These are phyloP conservation scores for Psilocybe sp. DNA, from an alignment of 768 basidiomycete genomes.

Conservation along the genomic window DNA sequence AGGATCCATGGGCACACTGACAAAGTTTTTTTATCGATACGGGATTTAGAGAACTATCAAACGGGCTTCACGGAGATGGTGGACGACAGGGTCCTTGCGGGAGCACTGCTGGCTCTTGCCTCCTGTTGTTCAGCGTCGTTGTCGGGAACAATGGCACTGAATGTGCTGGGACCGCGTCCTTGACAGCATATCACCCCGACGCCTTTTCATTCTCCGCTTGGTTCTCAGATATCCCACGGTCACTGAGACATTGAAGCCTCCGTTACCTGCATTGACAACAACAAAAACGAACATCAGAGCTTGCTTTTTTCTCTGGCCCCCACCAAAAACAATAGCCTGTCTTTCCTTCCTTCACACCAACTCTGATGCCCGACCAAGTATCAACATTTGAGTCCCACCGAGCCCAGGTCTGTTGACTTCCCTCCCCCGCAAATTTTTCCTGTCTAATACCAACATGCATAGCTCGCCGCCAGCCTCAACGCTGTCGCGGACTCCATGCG, in stretches of 20 bases:
- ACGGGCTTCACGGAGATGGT: slow-evolving; percentile 1
- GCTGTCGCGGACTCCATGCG: slow-evolving; percentile 64
- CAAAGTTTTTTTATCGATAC: slow-evolving; percentile 6
- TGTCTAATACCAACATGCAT: slow-evolving; percentile 13
- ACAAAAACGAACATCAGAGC: slow-evolving; percentile 17
- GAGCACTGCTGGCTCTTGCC: not conserved
- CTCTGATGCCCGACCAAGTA: slow-evolving; percentile 17
- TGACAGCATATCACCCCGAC: not conserved
- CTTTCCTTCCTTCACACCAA: slow-evolving; percentile 1
- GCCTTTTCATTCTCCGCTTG: slow-evolving; percentile 26
- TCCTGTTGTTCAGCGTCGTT: slow-evolving; percentile 3
- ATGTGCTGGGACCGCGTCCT: not conserved
- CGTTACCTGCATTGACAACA: too few relatives aligned
- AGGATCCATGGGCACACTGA: slow-evolving; percentile 33
- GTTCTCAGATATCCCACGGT: slow-evolving; percentile 37
- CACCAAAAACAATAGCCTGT: not conserved
- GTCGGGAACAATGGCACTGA: not conserved
- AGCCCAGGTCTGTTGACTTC: slow-evolving; percentile 27
- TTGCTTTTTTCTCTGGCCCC: slow-evolving; percentile 9
- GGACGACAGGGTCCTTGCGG: not conserved
- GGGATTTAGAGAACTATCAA: not conserved
- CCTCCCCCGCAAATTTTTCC: slow-evolving; percentile 1
- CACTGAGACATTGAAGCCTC: slow-evolving; percentile 28
- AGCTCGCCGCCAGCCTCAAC: slow-evolving; percentile 57
- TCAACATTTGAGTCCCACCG: slow-evolving; percentile 24